Percentiles rank a stretch among this genome's conserved stretches.
These are phyloP conservation scores for Stachybotrys chlorohalonatus DNA, from an alignment of 2,329 filamentous ascomycete genomes.

Conservation along the genomic window DNA sequence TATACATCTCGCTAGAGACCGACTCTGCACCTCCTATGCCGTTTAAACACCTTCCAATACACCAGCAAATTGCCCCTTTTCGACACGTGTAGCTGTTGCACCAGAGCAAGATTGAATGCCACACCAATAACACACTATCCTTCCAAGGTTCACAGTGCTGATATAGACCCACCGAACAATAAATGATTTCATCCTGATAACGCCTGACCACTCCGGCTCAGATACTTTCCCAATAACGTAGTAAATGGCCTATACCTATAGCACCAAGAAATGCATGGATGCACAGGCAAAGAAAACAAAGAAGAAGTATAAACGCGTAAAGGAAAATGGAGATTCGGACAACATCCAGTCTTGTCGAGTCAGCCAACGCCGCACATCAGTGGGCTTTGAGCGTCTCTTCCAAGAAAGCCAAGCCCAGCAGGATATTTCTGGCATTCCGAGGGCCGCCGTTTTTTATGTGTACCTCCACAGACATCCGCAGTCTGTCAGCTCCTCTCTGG, in stretches of 20 bases:
- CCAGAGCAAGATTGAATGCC: not conserved
- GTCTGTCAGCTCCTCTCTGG: constrained; percentile 29
- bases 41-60: not conserved
- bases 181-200: not conserved
- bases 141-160: not conserved
- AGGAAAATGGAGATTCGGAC: not conserved
- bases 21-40: not conserved
- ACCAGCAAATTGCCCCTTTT: not conserved
- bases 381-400: too few relatives aligned
- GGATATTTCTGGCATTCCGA: too few relatives aligned
- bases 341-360: too few relatives aligned
- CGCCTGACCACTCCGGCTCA: not conserved
- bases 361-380: too few relatives aligned
- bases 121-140: not conserved
- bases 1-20: not conserved
- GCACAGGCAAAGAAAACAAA: not conserved
- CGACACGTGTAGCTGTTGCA: not conserved
- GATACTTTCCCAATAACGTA: not conserved
- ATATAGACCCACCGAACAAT: not conserved
- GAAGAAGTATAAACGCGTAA: not conserved
- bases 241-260: not conserved
- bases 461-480: constrained; percentile 48
- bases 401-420: too few relatives aligned
- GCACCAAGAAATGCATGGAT: not conserved
- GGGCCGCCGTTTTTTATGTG: constrained; percentile 16